Conservation (phyloP, 1,284 basidiomycete genomes). For the Cystobasidium sp. region DNA sequence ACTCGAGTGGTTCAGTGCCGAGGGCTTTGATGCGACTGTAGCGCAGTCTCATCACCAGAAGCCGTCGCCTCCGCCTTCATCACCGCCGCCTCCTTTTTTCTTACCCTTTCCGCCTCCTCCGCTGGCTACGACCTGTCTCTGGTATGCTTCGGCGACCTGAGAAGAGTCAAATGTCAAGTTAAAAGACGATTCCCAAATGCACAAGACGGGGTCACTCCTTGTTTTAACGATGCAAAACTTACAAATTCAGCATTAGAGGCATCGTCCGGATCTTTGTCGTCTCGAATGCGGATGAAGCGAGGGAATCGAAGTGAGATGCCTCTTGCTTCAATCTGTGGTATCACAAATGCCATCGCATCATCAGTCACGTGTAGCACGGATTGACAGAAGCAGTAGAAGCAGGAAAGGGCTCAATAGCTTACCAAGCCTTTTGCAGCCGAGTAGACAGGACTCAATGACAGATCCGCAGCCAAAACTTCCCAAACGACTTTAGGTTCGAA, state of each 20-base stretch:
- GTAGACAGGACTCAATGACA: conserved; percentile 95
- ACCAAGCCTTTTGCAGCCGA: conserved; percentile 94
- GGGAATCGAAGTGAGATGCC: conserved; percentile 96
- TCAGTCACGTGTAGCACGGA: too few species aligned
- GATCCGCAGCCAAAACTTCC: conserved; percentile 96
- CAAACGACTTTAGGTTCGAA: conserved; percentile 94
- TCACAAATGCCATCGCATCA: neutral
- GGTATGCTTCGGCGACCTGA: conserved; percentile 94
- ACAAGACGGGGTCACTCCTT: too few species aligned
- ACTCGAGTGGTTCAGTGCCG: too few species aligned
- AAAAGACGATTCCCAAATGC: conserved; percentile 28
- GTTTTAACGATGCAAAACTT: too few species aligned
- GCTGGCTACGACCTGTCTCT: conserved; percentile 79
- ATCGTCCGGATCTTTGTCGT: conserved; percentile 90
- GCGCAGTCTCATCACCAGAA: too few species aligned
- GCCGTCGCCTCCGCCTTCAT: conserved; percentile 18
- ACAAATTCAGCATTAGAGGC: conserved; percentile 78
- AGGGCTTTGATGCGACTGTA: too few species aligned
- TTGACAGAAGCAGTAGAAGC: too few species aligned
- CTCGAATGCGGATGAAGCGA: conserved; percentile 83
- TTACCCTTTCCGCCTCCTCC: conserved; percentile 57
- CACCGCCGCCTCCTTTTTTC: conserved; percentile 32
- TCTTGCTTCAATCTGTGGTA: conserved; percentile 70
- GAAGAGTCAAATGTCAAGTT: conserved; percentile 18
- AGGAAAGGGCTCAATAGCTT: conserved; percentile 18